Conservation (phyloP, 2,329 filamentous ascomycete species). For the Hypoxylon sp. region DNA sequence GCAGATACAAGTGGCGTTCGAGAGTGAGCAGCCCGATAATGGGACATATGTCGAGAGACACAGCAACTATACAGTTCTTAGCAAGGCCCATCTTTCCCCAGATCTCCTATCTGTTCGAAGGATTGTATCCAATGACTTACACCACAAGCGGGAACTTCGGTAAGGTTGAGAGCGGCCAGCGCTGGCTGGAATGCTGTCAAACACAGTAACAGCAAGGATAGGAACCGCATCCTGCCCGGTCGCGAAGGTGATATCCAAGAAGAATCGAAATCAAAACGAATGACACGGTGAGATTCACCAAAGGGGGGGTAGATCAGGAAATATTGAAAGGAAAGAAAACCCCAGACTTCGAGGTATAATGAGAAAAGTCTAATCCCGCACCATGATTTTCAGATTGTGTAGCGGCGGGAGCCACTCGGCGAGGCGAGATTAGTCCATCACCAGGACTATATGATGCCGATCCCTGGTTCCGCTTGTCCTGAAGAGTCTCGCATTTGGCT, state of each 20-base stretch:
- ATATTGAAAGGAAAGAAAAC: constrained; percentile 25
- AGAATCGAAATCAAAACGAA: constrained; percentile 19
- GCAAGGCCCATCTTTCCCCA: not conserved
- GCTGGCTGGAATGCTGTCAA: constrained; percentile 31
- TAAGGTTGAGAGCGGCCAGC: constrained; percentile 32
- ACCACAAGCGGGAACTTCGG: constrained; percentile 34
- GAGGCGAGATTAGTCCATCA: constrained; percentile 14
- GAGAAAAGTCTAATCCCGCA: constrained; percentile 9
- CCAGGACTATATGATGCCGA: constrained; percentile 20
- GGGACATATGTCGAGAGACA: constrained; percentile 26
- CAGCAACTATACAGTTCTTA: constrained; percentile 29
- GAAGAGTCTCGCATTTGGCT: constrained; percentile 8
- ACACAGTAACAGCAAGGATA: constrained; percentile 32
- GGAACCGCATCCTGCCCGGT: constrained; percentile 28
- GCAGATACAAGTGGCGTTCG: constrained; percentile 40
- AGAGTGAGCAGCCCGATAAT: constrained; percentile 28
- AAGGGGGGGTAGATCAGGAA: constrained; percentile 1
- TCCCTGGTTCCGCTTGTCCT: constrained; percentile 10
- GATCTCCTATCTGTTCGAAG: not conserved
- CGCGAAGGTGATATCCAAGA: constrained; percentile 15
- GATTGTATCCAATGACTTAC: constrained; percentile 26
- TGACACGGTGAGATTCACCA: constrained; percentile 22
- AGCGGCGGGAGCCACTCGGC: constrained; percentile 12
- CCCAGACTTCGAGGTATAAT: constrained; percentile 13
- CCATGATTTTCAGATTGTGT: constrained; percentile 9